Conservation (phyloP, 805 yeast species). For the Saccharomycopsis malanga region DNA sequence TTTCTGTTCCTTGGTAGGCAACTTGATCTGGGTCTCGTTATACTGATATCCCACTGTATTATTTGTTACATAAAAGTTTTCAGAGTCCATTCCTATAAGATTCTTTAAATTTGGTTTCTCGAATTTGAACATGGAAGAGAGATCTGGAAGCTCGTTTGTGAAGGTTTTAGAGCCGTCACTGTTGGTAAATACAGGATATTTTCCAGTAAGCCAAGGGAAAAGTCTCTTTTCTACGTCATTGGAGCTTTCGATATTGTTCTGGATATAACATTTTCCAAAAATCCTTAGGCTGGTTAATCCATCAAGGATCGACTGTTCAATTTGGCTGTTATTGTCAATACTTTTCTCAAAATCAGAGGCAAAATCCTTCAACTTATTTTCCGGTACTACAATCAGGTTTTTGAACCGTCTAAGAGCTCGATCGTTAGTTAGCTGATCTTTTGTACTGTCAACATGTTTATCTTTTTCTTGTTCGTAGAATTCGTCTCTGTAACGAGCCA, state of each 20-base stretch:
- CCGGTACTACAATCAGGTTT: background rate
- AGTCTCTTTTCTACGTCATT: constrained; percentile 19
- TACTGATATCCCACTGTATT: constrained; percentile 6
- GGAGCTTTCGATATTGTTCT: constrained; percentile 9
- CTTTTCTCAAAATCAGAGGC: background rate
- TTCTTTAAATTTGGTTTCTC: too few species aligned
- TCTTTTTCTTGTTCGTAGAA: background rate
- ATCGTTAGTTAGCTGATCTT: background rate
- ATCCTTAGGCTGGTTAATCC: constrained; percentile 40
- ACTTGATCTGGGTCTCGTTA: constrained; percentile 3
- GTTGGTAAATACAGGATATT: constrained; percentile 33
- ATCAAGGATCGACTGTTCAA: constrained; percentile 37
- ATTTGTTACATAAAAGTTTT: background rate
- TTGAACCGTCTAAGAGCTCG: background rate
- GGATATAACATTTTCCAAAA: constrained; percentile 40
- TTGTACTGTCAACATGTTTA: background rate
- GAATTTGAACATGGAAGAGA: background rate
- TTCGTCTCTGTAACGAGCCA: background rate
- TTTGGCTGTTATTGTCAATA: constrained; percentile 20
- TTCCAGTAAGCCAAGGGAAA: constrained; percentile 35
- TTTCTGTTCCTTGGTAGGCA: background rate
- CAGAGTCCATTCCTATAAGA: too few species aligned
- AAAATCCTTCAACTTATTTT: background rate
- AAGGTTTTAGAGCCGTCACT: constrained; percentile 27
- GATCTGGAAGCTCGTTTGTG: background rate